Evolutionary conservation across 2,329 filamentous ascomycete genomes (phyloP), one percentile per base, ranked within the genome.

Genomic region (Calonectria pauciramosa): DNA sequence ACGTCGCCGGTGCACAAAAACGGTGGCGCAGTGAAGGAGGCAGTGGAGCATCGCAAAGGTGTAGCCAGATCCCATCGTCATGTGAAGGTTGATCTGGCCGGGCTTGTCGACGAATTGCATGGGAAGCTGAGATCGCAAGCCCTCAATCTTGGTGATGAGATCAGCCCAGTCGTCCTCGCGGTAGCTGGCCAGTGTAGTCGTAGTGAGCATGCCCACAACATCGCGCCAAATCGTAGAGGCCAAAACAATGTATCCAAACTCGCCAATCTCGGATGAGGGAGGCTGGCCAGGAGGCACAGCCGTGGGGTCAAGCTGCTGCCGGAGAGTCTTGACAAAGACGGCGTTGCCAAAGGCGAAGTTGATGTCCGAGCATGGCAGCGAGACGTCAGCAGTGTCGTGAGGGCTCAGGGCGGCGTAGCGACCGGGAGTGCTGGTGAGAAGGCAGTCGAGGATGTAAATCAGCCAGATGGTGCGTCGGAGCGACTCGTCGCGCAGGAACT

Each of bases 41-140:
- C 89, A 91, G 82, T 92, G 91, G 66, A 92, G 87, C 89, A 92
- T 91, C 75, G 91, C 90, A 80, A 91, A 92, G 0, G 90, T 92
- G 79, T 90, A 91, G 70, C 91, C 91, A 56, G 90, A 91, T 44
- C 91, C 91, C 91, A 92, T 92, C 26, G 91, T 92, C 80, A 92
- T 91, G 82, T 92, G 91, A 7, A 92, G 85, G 79, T 89, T 90
- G 80, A 92, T 90, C 83, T 92, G 90, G 49, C 89, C 89, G 0
- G 90, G 89, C 83, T 92, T 92, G 80, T 92, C 91, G 75, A 90
- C 86, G 71, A 91, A 91, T 82, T 92, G 90, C 85, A 90, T 88
- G 1, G 91, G 90, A 56, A 92, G 83, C 1, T 88, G 88, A 74
- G 85, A 86, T 38, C 90, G 89, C 14, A 92, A 88, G 11, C 85